Conservation (phyloP, 1,284 basidiomycete species). For the Marasmius fiardii region DNA sequence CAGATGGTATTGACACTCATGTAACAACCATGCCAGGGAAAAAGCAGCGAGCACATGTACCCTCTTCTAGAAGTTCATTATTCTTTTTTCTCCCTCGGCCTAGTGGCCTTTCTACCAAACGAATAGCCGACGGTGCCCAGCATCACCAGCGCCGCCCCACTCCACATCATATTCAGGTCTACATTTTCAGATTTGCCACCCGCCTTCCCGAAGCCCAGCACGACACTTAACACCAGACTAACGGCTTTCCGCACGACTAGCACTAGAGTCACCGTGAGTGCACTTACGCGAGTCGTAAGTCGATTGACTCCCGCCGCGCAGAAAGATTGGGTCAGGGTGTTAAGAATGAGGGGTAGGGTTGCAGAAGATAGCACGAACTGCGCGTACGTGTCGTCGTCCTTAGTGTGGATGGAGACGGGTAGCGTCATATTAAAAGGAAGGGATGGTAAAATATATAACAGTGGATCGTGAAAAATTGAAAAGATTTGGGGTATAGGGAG, state of each 20-base stretch:
- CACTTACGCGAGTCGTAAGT: slow-evolving; percentile 75
- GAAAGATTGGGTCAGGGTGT: slow-evolving; percentile 83
- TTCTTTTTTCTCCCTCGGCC: slow-evolving; percentile 14
- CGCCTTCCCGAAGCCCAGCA: slow-evolving; percentile 15
- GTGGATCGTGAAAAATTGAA: slow-evolving; percentile 19
- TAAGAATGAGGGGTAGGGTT: slow-evolving; percentile 66
- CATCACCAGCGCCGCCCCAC: slow-evolving; percentile 66
- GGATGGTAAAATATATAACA: slow-evolving; percentile 26
- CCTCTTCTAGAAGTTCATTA: neutral
- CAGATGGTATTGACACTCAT: no score
- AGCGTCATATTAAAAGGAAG: slow-evolving; percentile 27
- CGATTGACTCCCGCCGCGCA: slow-evolving; percentile 92
- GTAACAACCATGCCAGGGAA: no score
- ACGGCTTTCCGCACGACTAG: slow-evolving; percentile 88
- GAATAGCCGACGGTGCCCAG: slow-evolving; percentile 74
- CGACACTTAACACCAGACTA: slow-evolving; percentile 75
- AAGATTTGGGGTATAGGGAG: slow-evolving; percentile 18
- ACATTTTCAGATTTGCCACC: slow-evolving; percentile 28
- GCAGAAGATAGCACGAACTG: slow-evolving; percentile 53
- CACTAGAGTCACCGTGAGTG: slow-evolving; percentile 84
- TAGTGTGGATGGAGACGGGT: slow-evolving; percentile 9
- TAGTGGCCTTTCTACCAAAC: slow-evolving; percentile 31
- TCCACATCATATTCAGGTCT: slow-evolving; percentile 51
- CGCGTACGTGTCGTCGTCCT: slow-evolving; percentile 14
- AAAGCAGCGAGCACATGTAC: no score